These are phyloP conservation scores for Cyberlindnera petersonii DNA, from an alignment of 805 yeast genomes.

Conservation along the genomic window DNA sequence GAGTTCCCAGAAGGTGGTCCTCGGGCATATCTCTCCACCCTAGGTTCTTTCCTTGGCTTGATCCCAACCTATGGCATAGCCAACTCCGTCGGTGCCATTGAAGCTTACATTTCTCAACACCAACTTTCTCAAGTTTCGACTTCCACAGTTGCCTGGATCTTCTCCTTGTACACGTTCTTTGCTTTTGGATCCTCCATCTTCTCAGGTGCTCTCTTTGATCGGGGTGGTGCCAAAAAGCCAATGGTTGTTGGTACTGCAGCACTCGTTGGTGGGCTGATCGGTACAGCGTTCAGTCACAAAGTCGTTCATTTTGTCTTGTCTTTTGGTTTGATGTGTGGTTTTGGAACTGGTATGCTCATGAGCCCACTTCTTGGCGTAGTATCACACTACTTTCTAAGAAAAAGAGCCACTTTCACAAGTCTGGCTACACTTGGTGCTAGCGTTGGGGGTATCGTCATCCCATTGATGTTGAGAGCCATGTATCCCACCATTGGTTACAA, in stretches of 20 bases:
- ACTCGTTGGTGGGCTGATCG: constrained; percentile 37
- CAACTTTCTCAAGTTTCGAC: constrained; percentile 43
- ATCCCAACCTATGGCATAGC: constrained; percentile 50
- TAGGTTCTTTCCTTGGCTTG: constrained; percentile 54
- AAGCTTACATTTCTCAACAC: constrained; percentile 51
- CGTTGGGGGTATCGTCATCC: constrained; percentile 49
- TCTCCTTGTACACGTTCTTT: constrained; percentile 31
- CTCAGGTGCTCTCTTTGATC: constrained; percentile 44
- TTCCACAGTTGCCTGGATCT: constrained; percentile 55
- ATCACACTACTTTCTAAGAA: constrained; percentile 44
- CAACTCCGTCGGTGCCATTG: constrained; percentile 58
- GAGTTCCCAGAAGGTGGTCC: constrained; percentile 53
- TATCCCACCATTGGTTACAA: constrained; percentile 43
- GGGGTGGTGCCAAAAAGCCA: constrained; percentile 37
- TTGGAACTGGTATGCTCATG: constrained; percentile 43
- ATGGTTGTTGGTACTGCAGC: constrained; percentile 36
- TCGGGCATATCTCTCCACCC: constrained; percentile 46
- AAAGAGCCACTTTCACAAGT: constrained; percentile 42
- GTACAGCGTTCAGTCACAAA: constrained; percentile 40
- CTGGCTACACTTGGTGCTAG: constrained; percentile 47
- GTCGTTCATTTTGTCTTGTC: constrained; percentile 49
- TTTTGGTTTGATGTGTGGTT: constrained; percentile 43
- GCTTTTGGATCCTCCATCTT: constrained; percentile 32
- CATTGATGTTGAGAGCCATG: constrained; percentile 41
- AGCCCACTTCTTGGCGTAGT: constrained; percentile 50